Conservation (phyloP, 108 stramenopile species). For the Mediolabrus comicus region DNA sequence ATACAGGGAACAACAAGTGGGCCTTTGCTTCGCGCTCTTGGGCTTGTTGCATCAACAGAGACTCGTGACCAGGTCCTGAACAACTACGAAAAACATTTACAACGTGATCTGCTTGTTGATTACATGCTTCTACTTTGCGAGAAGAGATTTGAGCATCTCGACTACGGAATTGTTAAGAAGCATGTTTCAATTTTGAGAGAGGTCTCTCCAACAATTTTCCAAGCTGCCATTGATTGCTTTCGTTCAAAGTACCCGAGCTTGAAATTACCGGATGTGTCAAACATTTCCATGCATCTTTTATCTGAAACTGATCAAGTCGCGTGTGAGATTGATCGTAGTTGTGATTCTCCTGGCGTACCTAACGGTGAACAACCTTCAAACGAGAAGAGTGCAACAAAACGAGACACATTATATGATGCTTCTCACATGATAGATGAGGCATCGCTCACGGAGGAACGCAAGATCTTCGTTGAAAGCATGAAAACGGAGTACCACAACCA, state of each 20-base stretch:
- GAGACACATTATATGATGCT: neutral
- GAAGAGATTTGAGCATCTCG: constrained; percentile 11
- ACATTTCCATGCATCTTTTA: neutral
- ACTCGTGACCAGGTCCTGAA: neutral
- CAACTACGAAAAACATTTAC: neutral
- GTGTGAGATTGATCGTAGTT: too few species aligned
- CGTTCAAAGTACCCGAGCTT: constrained; percentile 9
- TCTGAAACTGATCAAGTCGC: neutral
- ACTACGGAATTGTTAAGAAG: constrained; percentile 22
- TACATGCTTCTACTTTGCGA: constrained; percentile 9
- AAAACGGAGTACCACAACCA: constrained; percentile 19
- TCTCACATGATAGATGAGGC: too few species aligned
- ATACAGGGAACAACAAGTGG: constrained; percentile 5
- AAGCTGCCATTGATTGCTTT: constrained; percentile 8
- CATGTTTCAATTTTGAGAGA: constrained; percentile 23
- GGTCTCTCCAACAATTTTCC: constrained; percentile 16
- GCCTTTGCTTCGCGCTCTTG: constrained; percentile 2
- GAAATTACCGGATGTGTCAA: neutral
- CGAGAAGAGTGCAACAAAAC: neutral
- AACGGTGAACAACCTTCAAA: too few species aligned
- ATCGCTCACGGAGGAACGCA: neutral
- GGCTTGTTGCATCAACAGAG: neutral
- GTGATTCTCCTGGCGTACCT: too few species aligned
- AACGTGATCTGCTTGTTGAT: constrained; percentile 2
- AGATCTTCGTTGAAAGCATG: neutral